Conservation (phyloP, 2,329 filamentous ascomycete species). For the Trichoderma semiorbis region DNA sequence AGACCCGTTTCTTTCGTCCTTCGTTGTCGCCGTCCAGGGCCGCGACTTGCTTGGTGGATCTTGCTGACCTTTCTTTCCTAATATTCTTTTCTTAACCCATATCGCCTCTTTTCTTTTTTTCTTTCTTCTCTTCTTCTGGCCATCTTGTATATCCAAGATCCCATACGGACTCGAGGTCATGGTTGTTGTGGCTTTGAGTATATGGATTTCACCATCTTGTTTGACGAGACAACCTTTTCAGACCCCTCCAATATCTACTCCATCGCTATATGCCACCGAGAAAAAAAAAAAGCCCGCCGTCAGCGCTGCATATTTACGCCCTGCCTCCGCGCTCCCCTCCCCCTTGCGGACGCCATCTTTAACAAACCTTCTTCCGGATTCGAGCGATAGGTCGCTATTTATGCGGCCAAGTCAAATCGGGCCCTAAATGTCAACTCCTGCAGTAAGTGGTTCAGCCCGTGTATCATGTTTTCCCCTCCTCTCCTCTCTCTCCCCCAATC, state of each 20-base stretch:
- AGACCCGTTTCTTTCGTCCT: slow-evolving; percentile 12
- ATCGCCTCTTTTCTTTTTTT: not conserved
- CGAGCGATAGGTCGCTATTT: slow-evolving; percentile 17
- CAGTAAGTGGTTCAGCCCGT: slow-evolving; percentile 22
- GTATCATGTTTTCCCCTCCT: slow-evolving; percentile 3
- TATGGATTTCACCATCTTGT: slow-evolving; percentile 12
- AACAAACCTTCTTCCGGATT: slow-evolving; percentile 6
- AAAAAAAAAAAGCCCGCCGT: slow-evolving; percentile 7
- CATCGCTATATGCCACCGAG: slow-evolving; percentile 13
- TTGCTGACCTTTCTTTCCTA: slow-evolving; percentile 5
- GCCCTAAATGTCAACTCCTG: slow-evolving; percentile 25
- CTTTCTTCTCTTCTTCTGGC: not conserved
- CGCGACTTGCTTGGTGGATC: slow-evolving; percentile 11
- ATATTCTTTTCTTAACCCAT: not conserved
- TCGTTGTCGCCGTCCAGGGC: slow-evolving; percentile 5
- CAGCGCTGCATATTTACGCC: not conserved
- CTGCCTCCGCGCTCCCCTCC: not conserved
- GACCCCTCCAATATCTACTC: slow-evolving; percentile 8
- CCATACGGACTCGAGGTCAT: slow-evolving; percentile 3
- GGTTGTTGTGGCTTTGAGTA: slow-evolving; percentile 15
- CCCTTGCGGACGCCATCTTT: slow-evolving; percentile 13
- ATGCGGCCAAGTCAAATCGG: slow-evolving; percentile 19
- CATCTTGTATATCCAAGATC: not conserved
- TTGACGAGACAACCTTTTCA: slow-evolving; percentile 12
- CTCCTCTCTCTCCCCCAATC: slow-evolving; percentile 20